These are phyloP conservation scores for Gleditsia sinensis DNA, from an alignment of 306 rosid species.

Conservation along the genomic window DNA sequence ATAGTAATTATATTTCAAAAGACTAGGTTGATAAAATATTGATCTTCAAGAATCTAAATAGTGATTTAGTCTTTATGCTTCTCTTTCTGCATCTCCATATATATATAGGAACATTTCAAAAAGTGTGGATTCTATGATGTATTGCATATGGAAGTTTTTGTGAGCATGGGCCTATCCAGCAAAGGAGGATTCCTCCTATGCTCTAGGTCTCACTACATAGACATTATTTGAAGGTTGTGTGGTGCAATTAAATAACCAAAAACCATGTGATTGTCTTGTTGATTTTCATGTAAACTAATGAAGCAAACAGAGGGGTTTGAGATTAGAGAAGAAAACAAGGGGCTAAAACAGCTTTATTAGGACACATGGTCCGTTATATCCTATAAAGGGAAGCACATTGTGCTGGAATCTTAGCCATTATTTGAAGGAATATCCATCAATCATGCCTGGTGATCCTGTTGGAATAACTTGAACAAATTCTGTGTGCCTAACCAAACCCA, in stretches of 20 bases:
- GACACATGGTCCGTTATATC: conserved; percentile 34
- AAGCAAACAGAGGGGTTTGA: neutral
- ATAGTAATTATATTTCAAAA: too few relatives aligned
- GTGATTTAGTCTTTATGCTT: too few relatives aligned
- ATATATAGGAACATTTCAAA: too few relatives aligned
- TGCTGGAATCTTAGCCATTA: conserved; percentile 35
- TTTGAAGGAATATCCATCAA: neutral
- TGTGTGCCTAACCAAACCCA: conserved; percentile 27
- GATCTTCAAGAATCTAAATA: too few relatives aligned
- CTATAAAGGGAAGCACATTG: conserved; percentile 43
- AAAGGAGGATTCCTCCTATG: conserved; percentile 40
- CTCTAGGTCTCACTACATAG: conserved; percentile 1
- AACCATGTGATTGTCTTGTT: conserved; percentile 39
- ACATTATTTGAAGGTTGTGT: neutral
- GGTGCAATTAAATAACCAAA: conserved; percentile 24
- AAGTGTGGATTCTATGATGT: neutral
- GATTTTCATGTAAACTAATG: conserved; percentile 16
- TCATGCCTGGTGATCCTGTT: conserved; percentile 31
- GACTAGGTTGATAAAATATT: too few relatives aligned
- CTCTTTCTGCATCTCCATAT: too few relatives aligned
- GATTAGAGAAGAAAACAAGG: conserved; percentile 13
- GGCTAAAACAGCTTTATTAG: conserved; percentile 38
- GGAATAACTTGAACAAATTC: conserved; percentile 40
- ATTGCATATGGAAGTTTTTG: neutral
- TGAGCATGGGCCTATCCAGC: too few relatives aligned